These are phyloP conservation scores for Nitzschia putrida DNA, from an alignment of 108 stramenopile genomes.

Conservation along the genomic window DNA sequence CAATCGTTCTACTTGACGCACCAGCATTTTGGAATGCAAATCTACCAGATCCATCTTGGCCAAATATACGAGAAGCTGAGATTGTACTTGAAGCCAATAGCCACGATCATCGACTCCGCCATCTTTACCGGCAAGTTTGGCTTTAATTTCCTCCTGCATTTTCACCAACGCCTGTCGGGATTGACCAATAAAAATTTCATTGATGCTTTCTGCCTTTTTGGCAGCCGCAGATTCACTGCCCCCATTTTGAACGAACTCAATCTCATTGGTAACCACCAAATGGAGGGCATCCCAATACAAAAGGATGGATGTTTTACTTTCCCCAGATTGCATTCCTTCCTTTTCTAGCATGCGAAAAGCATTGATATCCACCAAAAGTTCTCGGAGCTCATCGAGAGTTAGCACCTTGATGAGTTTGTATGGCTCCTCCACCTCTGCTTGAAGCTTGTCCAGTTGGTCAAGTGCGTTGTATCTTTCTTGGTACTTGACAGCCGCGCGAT, in stretches of 20 bases:
- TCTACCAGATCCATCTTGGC: constrained; percentile 85
- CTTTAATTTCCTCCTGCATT: constrained; percentile 82
- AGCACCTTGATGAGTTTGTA: constrained; percentile 69
- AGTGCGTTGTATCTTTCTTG: constrained; percentile 86
- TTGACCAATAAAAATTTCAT: constrained; percentile 81
- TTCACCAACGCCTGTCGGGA: constrained; percentile 66
- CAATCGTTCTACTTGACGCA: constrained; percentile 86
- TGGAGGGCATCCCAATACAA: constrained; percentile 82
- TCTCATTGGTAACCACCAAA: constrained; percentile 71
- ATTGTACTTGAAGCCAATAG: constrained; percentile 87
- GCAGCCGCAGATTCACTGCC: constrained; percentile 66
- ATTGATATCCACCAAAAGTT: constrained; percentile 81
- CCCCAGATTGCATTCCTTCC: constrained; percentile 48
- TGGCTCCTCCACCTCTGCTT: constrained; percentile 83
- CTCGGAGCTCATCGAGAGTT: constrained; percentile 83
- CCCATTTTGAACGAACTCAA: constrained; percentile 69
- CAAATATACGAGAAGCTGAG: constrained; percentile 80
- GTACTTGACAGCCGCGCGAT: constrained; percentile 81
- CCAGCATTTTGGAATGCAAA: constrained; percentile 90
- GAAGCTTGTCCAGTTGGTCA: constrained; percentile 74
- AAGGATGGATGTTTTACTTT: constrained; percentile 45
- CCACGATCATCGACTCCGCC: constrained; percentile 65
- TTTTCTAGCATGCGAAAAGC: constrained; percentile 76
- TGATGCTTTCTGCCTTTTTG: constrained; percentile 75
- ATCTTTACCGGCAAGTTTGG: constrained; percentile 51